Percentiles rank a stretch among this genome's conserved stretches.
These are phyloP conservation scores for Setomelanomma holmii DNA, from an alignment of 2,329 filamentous ascomycete species.

Conservation along the genomic window DNA sequence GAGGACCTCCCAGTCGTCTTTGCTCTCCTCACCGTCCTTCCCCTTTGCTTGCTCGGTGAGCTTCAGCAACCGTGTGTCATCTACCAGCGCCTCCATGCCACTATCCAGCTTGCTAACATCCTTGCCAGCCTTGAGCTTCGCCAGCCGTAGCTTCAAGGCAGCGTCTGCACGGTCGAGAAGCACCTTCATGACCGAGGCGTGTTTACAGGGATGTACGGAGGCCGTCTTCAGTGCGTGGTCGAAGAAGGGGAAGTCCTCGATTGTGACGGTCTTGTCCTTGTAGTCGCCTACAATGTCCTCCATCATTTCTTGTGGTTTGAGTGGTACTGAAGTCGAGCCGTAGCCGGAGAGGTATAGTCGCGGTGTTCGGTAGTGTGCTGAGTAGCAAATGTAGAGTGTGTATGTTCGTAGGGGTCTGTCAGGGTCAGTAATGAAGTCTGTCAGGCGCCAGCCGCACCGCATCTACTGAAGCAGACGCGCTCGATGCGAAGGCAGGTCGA, in stretches of 20 bases:
- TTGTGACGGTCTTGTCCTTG: constrained; percentile 97
- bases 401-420: constrained; percentile 85
- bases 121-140: constrained; percentile 75
- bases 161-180: constrained; percentile 94
- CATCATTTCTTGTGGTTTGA: constrained; percentile 88
- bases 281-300: constrained; percentile 96
- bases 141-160: constrained; percentile 84
- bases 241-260: constrained; percentile 97
- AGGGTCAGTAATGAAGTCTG: constrained; percentile 18
- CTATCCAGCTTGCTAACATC: constrained; percentile 59
- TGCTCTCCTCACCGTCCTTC: constrained; percentile 50
- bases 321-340: constrained; percentile 76
- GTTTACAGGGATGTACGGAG: constrained; percentile 95
- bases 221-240: constrained; percentile 93
- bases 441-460: background rate
- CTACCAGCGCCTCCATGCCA: constrained; percentile 85
- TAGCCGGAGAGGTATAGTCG: constrained; percentile 96
- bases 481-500: constrained; percentile 13
- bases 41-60: constrained; percentile 60
- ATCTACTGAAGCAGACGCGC: too few relatives aligned
- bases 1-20: constrained; percentile 68
- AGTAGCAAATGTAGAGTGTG: constrained; percentile 97
- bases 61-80: constrained; percentile 72
- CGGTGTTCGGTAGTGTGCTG: constrained; percentile 94
- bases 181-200: constrained; percentile 97